These are phyloP conservation scores for Calendula officinalis DNA, from an alignment of 129 eudicot species.

Conservation along the genomic window DNA sequence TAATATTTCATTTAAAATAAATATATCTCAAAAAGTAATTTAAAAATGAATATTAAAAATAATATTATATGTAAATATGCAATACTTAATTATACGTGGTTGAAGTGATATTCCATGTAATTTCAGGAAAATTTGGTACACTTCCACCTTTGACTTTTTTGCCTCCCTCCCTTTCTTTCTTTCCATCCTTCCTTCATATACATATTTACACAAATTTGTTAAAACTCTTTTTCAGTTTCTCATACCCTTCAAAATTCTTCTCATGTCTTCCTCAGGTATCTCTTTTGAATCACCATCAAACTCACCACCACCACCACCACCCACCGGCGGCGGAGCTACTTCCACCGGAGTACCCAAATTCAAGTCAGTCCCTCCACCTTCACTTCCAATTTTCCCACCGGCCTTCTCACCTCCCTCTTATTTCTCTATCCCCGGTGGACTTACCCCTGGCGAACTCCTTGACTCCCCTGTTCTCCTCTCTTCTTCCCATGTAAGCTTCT, in stretches of 20 bases:
- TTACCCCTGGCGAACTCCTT: slow-evolving; percentile 64
- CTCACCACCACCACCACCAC: slow-evolving; percentile 28
- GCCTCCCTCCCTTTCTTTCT: background rate
- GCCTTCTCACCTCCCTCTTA: slow-evolving; percentile 62
- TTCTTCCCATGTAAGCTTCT: slow-evolving; percentile 53
- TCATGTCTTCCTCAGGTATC: slow-evolving; percentile 37
- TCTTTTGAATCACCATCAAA: slow-evolving; percentile 33
- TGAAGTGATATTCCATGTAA: slow-evolving; percentile 12
- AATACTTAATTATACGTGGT: background rate
- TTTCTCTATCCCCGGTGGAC: slow-evolving; percentile 63
- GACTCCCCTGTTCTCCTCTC: slow-evolving; percentile 81
- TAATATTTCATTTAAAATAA: no score
- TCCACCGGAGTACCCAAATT: slow-evolving; percentile 68
- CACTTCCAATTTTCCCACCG: slow-evolving; percentile 67
- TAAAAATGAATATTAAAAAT: no score
- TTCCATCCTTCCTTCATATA: background rate
- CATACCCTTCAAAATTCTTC: slow-evolving; percentile 15
- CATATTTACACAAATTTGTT: background rate
- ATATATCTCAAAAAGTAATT: no score
- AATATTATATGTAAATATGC: no score
- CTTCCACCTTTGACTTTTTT: slow-evolving; percentile 26
- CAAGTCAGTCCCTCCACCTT: slow-evolving; percentile 73
- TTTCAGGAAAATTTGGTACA: slow-evolving; percentile 27
- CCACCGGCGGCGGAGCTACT: slow-evolving; percentile 1
- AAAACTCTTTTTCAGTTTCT: background rate